A percentile compares a stretch with the other conserved stretches of the same genome.
Conservation (phyloP, 1,284 basidiomycete genomes). For the Malassezia brasiliensis region DNA sequence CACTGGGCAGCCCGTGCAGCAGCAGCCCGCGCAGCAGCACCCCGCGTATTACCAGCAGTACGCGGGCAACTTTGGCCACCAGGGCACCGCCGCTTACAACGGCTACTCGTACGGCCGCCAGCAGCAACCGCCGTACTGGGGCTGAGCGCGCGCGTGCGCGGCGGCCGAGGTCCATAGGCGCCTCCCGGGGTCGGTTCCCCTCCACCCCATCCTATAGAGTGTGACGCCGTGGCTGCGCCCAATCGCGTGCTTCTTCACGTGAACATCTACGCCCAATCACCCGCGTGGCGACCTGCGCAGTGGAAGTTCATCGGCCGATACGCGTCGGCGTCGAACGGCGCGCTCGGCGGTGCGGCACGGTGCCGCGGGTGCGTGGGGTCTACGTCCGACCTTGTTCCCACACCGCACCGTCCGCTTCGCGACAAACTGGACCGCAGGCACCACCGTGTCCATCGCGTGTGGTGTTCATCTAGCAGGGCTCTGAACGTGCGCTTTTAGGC, state of each 20-base stretch:
- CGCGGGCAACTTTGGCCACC: constrained; percentile 38
- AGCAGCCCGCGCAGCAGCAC: constrained; percentile 33
- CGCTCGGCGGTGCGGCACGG: no score
- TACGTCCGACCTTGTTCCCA: no score
- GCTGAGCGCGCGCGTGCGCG: constrained; percentile 4
- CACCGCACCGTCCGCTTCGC: no score
- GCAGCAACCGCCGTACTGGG: constrained; percentile 40
- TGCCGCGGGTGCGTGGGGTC: no score
- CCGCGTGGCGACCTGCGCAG: background rate
- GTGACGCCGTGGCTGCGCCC: background rate
- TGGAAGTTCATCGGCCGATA: constrained; percentile 1
- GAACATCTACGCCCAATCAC: background rate
- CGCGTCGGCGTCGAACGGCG: no score
- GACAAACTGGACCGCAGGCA: background rate
- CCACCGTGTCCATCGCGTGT: background rate
- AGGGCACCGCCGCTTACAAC: constrained; percentile 32
- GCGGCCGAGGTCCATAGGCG: background rate
- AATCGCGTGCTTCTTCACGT: background rate
- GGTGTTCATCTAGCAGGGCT: no score
- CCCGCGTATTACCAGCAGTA: constrained; percentile 44
- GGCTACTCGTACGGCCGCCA: constrained; percentile 38
- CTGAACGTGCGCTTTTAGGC: background rate
- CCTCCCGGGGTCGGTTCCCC: background rate
- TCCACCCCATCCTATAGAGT: constrained; percentile 1
- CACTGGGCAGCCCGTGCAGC: constrained; percentile 17